Evolutionary conservation across 192 early-diverging fungal species (phyloP), one percentile per base, ranked within the genome.

Genomic region (Hyaloraphidium curvatum): DNA sequence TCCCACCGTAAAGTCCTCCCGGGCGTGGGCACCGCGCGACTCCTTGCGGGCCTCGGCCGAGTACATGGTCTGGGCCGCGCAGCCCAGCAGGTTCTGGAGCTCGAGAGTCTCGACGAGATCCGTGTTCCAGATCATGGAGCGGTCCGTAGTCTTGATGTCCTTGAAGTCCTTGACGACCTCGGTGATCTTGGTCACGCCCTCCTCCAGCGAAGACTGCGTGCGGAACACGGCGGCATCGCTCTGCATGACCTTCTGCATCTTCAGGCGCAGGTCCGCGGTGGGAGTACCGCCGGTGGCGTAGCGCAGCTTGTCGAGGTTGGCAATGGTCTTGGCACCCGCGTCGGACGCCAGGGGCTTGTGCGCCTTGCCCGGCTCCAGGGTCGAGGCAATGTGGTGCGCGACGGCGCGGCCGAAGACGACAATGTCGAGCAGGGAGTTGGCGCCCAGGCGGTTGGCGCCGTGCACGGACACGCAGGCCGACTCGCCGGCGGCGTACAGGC

Each of bases 211-310:
- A 2, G 70, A 62, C 67, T 97, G 80, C 21, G 87, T 94, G 66
- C 93, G 72, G 81, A 97, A 97, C 31, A 97, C 93, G 54, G 93
- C 90, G 7, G 93, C 93, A 64, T 97, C 82, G 67, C 63, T 78
- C 71, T 97, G 93, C 93, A 97, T 97, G 40, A 81, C 76, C 75
- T 90, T 90, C 69, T 97, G 93, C 93, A 97, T 97, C 67, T 82
- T 77, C 58, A 90, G 72, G 35, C 93, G 82, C 50, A 97, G 76
- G 26, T 77, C 76, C 26, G 91, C 82, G 14, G 91, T 95, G 11
- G 78, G 65, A 60, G 74, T 67, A 48, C 75, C 56, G 53, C 94
- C 94, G 53, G 79, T 56, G 23, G 89, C 80, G 39, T 86, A 82
- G 48, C 94, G 82, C 39, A 89, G 66, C 62, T 87, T 88, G 74